These are phyloP conservation scores for Paecilomyces variotii DNA, from an alignment of 2,329 filamentous ascomycete genomes.

Conservation along the genomic window DNA sequence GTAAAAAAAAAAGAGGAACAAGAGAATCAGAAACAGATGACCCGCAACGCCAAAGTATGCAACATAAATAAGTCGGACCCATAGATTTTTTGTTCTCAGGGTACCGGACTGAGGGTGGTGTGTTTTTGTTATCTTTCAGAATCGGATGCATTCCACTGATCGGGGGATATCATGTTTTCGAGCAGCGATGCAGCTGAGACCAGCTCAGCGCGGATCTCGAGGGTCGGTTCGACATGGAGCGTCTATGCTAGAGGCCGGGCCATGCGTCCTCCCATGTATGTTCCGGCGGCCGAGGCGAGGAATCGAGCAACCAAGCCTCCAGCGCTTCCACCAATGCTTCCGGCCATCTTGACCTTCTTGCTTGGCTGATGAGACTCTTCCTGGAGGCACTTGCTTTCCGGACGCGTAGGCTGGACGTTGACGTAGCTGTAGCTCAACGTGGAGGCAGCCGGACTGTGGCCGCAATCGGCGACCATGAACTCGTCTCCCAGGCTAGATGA, in stretches of 20 bases:
- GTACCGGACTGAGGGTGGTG: not conserved
- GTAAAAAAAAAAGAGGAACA: not conserved
- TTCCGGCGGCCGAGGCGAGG: constrained; percentile 34
- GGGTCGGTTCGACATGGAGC: not conserved
- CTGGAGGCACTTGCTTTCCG: constrained; percentile 23
- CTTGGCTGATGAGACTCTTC: constrained; percentile 24
- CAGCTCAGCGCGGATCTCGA: not conserved
- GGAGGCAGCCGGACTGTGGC: constrained; percentile 22
- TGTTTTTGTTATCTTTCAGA: not conserved
- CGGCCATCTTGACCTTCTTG: constrained; percentile 34
- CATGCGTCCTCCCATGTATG: constrained; percentile 33
- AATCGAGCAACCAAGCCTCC: constrained; percentile 36
- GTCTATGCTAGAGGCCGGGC: constrained; percentile 20
- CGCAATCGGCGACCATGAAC: constrained; percentile 25
- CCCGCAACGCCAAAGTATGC: not conserved
- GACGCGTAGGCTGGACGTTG: constrained; percentile 19
- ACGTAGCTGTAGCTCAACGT: constrained; percentile 28
- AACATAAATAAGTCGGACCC: not conserved
- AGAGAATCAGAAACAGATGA: not conserved
- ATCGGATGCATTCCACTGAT: not conserved
- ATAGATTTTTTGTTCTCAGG: not conserved
- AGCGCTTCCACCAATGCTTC: constrained; percentile 14
- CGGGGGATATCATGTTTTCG: not conserved
- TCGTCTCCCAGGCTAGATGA: constrained; percentile 27
- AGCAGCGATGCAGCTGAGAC: not conserved